phyloP scores from a whole-genome alignment of 768 basidiomycete species.

The Kwoniella dejecticola region DNA sequence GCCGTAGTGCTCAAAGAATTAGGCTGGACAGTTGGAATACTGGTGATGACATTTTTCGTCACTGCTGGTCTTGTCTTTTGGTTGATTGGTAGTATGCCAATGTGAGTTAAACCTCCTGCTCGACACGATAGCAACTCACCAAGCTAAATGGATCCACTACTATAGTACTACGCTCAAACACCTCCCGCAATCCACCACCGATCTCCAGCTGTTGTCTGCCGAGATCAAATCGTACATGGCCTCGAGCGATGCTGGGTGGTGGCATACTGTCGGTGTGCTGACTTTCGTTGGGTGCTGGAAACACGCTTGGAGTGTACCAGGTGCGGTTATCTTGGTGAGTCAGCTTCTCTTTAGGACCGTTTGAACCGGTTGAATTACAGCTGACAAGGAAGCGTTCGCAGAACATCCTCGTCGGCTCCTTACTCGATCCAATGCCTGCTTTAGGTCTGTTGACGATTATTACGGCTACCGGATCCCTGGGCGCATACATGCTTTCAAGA shows the following conservation, averaged over 20 bases:
- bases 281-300: slow-evolving; percentile 87
- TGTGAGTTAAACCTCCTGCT: slow-evolving; percentile 38
- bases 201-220: slow-evolving; percentile 51
- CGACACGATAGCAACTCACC: background rate
- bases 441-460: slow-evolving; percentile 78
- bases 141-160: slow-evolving; percentile 10
- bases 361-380: slow-evolving; percentile 18
- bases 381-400: slow-evolving; percentile 50
- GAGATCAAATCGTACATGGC: slow-evolving; percentile 53
- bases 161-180: slow-evolving; percentile 47
- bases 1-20: slow-evolving; percentile 41
- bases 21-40: slow-evolving; percentile 46
- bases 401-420: slow-evolving; percentile 86
- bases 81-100: slow-evolving; percentile 48
- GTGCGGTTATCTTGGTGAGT: slow-evolving; percentile 74
- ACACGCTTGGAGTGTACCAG: slow-evolving; percentile 95
- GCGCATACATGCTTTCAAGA: slow-evolving; percentile 74
- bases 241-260: slow-evolving; percentile 47
- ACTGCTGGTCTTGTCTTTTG: slow-evolving; percentile 45
- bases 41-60: slow-evolving; percentile 43
- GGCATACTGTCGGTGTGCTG: slow-evolving; percentile 79
- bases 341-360: slow-evolving; percentile 45
- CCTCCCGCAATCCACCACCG: slow-evolving; percentile 49
- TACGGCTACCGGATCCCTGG: slow-evolving; percentile 82
- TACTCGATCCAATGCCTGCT: slow-evolving; percentile 80